These are phyloP conservation scores for Debaryomyces singareniensis DNA, from an alignment of 1,139 yeast species.

Conservation along the genomic window DNA sequence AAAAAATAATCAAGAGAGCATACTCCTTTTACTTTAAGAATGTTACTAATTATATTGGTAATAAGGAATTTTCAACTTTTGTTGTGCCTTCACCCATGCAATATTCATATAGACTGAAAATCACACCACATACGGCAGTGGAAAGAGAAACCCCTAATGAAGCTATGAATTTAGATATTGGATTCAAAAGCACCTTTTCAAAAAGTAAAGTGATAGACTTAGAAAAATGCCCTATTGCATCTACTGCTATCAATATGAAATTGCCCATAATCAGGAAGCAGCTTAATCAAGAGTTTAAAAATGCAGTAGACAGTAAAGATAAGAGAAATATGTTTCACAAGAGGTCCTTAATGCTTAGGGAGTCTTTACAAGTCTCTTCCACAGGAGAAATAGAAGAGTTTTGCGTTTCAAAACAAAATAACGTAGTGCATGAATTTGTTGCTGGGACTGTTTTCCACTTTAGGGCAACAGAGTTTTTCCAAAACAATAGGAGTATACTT, in stretches of 20 bases:
- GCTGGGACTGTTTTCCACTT: conserved; percentile 27
- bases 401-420: conserved; percentile 19
- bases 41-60: conserved; percentile 6
- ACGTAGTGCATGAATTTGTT: conserved; percentile 24
- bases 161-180: conserved; percentile 14
- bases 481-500: conserved; percentile 27
- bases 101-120: conserved; percentile 29
- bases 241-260: conserved; percentile 18
- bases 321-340: conserved; percentile 7
- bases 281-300: conserved; percentile 4
- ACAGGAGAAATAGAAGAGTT: conserved; percentile 26
- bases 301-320: not conserved
- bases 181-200: conserved; percentile 24
- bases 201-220: conserved; percentile 21
- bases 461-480: conserved; percentile 30
- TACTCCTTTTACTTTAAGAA: conserved; percentile 29
- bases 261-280: conserved; percentile 9
- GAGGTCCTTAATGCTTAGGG: conserved; percentile 23
- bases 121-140: conserved; percentile 29
- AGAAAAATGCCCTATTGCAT: conserved; percentile 25
- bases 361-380: conserved; percentile 24
- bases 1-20: conserved; percentile 26
- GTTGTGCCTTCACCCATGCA: conserved; percentile 36
- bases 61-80: conserved; percentile 6
- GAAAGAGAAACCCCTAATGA: conserved; percentile 7